phyloP scores from a whole-genome alignment of 306 rosid genomes.

The Astragalus membranaceus region DNA sequence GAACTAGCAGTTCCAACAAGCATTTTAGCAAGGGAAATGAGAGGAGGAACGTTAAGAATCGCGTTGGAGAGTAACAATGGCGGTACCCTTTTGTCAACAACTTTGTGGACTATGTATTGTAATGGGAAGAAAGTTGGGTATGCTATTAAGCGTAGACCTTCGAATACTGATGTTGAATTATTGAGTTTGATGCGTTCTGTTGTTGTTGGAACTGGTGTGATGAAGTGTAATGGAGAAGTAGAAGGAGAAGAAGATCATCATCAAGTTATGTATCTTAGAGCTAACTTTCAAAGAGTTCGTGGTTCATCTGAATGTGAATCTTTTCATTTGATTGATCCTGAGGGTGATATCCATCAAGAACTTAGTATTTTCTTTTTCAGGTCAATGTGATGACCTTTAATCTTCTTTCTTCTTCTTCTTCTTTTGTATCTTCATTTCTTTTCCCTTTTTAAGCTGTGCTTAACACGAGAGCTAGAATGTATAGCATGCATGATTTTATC shows the following conservation, averaged over 20 bases:
- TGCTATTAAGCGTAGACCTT: conserved; percentile 44
- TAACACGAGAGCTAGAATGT: too few species aligned
- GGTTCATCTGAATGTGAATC: conserved; percentile 63
- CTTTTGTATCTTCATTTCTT: too few species aligned
- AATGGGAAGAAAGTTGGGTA: conserved; percentile 69
- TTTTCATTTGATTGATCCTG: conserved; percentile 75
- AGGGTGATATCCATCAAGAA: conserved; percentile 57
- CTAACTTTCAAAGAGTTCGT: conserved; percentile 57
- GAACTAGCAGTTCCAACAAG: conserved; percentile 62
- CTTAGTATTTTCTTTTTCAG: conserved; percentile 67
- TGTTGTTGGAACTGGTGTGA: conserved; percentile 55
- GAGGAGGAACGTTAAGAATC: conserved; percentile 57
- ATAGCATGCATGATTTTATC: too few species aligned
- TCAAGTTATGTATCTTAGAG: conserved; percentile 62
- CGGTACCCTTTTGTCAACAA: conserved; percentile 38
- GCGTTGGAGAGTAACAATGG: conserved; percentile 33
- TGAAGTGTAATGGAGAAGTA: neutral
- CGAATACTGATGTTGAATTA: conserved; percentile 37
- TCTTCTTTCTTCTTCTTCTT: too few species aligned
- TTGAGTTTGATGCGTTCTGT: conserved; percentile 44
- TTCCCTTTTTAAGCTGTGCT: neutral
- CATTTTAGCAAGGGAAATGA: conserved; percentile 71
- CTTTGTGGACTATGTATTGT: conserved; percentile 67
- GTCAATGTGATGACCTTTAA: neutral
- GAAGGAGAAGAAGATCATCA: neutral